phyloP scores from a whole-genome alignment of 768 basidiomycete genomes.

The Scleroderma bovista region DNA sequence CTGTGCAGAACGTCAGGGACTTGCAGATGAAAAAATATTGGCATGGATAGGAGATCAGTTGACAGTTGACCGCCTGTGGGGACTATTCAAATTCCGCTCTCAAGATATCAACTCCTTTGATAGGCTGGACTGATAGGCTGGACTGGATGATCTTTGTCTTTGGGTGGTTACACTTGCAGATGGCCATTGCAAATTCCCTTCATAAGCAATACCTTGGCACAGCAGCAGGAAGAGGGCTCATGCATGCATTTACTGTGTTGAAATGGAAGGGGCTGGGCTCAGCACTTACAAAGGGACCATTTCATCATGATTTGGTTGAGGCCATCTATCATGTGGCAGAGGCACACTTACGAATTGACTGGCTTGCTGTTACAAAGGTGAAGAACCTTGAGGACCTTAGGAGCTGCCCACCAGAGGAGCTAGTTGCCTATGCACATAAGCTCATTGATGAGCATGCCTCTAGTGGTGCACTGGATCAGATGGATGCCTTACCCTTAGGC shows the following conservation, averaged over 20 bases:
- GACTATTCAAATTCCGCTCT: slow-evolving; percentile 29
- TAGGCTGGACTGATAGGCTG: slow-evolving; percentile 5
- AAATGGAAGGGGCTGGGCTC: slow-evolving; percentile 14
- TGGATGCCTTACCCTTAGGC: neutral
- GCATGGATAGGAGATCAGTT: slow-evolving; percentile 35
- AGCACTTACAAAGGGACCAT: slow-evolving; percentile 11
- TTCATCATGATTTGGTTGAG: slow-evolving; percentile 25
- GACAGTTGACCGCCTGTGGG: slow-evolving; percentile 30
- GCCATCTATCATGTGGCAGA: slow-evolving; percentile 31
- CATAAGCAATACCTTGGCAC: slow-evolving; percentile 39
- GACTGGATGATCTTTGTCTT: slow-evolving; percentile 30
- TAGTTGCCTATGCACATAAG: neutral
- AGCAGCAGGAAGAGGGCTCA: slow-evolving; percentile 9
- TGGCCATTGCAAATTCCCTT: slow-evolving; percentile 36
- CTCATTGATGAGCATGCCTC: neutral
- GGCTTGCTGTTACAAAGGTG: slow-evolving; percentile 23
- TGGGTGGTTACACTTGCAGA: slow-evolving; percentile 39
- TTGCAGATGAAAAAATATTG: slow-evolving; percentile 19
- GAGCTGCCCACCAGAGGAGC: neutral
- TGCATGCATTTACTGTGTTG: slow-evolving; percentile 15
- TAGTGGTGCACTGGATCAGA: neutral
- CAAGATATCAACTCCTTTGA: slow-evolving; percentile 34
- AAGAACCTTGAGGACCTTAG: slow-evolving; percentile 21
- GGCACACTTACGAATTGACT: slow-evolving; percentile 33
- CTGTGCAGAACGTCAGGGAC: slow-evolving; percentile 16